phyloP scores from a whole-genome alignment of 2,329 filamentous ascomycete genomes.

The Phaeosphaeria sp. region DNA sequence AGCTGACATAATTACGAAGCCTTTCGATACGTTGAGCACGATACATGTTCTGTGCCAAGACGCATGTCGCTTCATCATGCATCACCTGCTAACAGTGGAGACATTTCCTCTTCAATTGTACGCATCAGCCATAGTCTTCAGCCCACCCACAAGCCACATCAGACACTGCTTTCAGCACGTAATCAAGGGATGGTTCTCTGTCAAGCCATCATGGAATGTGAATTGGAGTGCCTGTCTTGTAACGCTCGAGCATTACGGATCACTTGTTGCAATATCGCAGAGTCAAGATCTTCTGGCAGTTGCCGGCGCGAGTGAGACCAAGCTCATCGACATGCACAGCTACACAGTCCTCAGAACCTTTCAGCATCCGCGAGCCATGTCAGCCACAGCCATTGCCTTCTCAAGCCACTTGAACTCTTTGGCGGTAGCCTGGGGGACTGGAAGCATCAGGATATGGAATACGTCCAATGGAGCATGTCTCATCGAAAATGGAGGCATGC shows the following conservation, averaged over 20 bases:
- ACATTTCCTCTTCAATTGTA: constrained; percentile 31
- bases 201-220: constrained; percentile 12
- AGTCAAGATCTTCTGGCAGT: background rate
- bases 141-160: constrained; percentile 20
- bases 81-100: constrained; percentile 23
- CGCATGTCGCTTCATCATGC: constrained; percentile 28
- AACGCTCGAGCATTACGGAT: constrained; percentile 11
- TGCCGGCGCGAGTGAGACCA: background rate
- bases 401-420: background rate
- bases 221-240: constrained; percentile 4
- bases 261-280: background rate
- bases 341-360: background rate
- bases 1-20: background rate
- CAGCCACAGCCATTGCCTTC: background rate
- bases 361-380: background rate
- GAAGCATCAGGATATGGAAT: constrained; percentile 18
- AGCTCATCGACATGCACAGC: background rate
- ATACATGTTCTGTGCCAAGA: constrained; percentile 14
- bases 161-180: constrained; percentile 17
- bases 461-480: constrained; percentile 1
- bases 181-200: constrained; percentile 16
- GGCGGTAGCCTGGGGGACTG: background rate
- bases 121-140: constrained; percentile 27
- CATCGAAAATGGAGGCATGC: constrained; percentile 12
- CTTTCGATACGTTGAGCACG: background rate